Evolutionary conservation across 2,329 filamentous ascomycete genomes (phyloP).

Genomic region (Colletotrichum scovillei): DNA sequence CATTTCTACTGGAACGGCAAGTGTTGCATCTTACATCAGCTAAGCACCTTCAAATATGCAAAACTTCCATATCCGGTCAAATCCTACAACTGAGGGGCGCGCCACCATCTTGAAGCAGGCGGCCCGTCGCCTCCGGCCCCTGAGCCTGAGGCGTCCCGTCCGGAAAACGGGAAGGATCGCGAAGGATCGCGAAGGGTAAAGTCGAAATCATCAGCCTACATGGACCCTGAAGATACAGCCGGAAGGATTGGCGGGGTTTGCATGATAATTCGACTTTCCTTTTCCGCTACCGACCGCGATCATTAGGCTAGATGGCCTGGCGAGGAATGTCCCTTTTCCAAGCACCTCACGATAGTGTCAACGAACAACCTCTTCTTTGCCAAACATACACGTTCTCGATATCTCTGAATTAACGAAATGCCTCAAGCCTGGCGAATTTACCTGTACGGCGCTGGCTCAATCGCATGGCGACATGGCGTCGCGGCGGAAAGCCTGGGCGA

Average conservation of each 20-base stretch:
- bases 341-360: neutral
- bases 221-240: neutral
- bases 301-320: neutral
- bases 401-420: neutral
- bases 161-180: neutral
- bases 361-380: neutral
- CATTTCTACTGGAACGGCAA: neutral
- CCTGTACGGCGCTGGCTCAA: neutral
- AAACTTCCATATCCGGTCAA: neutral
- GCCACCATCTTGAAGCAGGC: neutral
- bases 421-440: neutral
- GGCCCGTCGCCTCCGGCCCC: neutral
- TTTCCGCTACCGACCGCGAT: neutral
- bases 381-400: neutral
- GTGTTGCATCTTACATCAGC: neutral
- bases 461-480: conserved; percentile 2
- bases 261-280: neutral
- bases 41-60: neutral
- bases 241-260: neutral
- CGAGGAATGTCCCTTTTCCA: neutral
- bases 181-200: neutral
- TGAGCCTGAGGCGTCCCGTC: neutral
- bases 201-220: neutral
- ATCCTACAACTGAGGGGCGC: neutral
- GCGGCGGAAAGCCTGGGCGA: neutral